A percentile compares a stretch with the other conserved stretches of the same genome.
Conservation (phyloP, 345 rosid species). For the Euphorbia pulcherrima region DNA sequence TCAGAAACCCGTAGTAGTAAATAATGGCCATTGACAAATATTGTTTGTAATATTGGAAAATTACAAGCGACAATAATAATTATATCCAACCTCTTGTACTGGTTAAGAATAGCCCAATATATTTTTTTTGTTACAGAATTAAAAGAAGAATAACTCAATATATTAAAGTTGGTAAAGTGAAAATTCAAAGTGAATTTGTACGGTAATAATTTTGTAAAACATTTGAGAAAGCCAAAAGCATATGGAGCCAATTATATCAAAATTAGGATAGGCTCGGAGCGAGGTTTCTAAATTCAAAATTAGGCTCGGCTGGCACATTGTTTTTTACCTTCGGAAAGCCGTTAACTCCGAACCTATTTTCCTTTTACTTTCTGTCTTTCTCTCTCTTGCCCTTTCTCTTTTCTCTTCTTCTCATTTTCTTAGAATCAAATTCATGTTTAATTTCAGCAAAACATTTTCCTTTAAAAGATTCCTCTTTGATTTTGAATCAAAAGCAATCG, state of each 20-base stretch:
- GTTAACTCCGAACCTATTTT: constrained; percentile 32
- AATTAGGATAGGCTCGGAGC: not conserved
- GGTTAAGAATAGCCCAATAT: too few relatives aligned
- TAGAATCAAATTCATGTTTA: constrained; percentile 5
- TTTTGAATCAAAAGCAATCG: not conserved
- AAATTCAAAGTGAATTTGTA: too few relatives aligned
- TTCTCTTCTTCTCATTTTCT: not conserved
- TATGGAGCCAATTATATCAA: not conserved
- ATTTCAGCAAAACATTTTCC: not conserved
- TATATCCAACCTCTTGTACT: too few relatives aligned
- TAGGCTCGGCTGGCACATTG: constrained; percentile 17
- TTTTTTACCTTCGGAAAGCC: constrained; percentile 36
- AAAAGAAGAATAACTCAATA: too few relatives aligned
- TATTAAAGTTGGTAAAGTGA: too few relatives aligned
- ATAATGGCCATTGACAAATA: too few relatives aligned
- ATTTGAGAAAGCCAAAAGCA: not conserved
- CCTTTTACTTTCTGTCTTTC: constrained; percentile 8
- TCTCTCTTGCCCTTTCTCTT: constrained; percentile 5
- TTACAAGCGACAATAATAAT: too few relatives aligned
- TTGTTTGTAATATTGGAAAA: too few relatives aligned
- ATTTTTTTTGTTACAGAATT: too few relatives aligned
- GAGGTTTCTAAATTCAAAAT: constrained; percentile 38
- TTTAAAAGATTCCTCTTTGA: not conserved
- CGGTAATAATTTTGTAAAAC: not conserved
- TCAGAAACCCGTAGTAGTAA: too few relatives aligned